Percentiles rank a stretch among this genome's conserved stretches.
These are phyloP conservation scores for Leishmania amazonensis DNA, from an alignment of 208 protist genomes.

Conservation along the genomic window DNA sequence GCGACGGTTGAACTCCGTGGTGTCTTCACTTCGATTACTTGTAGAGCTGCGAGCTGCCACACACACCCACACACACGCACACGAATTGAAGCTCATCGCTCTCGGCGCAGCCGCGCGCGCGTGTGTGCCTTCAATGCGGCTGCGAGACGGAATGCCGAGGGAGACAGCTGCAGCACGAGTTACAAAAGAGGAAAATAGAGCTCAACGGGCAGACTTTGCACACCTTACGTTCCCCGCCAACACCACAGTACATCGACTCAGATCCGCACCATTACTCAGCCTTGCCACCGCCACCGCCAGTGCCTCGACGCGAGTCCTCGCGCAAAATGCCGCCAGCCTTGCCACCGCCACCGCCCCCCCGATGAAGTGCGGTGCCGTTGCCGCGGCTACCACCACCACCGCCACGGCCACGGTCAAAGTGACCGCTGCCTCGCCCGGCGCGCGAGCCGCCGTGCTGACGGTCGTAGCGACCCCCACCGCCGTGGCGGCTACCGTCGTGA, in stretches of 20 bases:
- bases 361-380: background rate
- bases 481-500: conserved; percentile 14
- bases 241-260: background rate
- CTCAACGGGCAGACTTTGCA: background rate
- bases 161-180: background rate
- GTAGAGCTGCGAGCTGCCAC: background rate
- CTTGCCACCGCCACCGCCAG: background rate
- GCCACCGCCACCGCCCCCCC: conserved; percentile 5
- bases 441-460: background rate
- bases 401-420: background rate
- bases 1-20: background rate
- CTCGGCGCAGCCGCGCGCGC: background rate
- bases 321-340: conserved; percentile 1
- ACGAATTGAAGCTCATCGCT: background rate
- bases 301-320: conserved; percentile 17
- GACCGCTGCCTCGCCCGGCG: background rate
- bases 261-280: conserved; percentile 1
- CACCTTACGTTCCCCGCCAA: background rate
- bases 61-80: background rate
- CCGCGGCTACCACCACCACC: conserved; percentile 11
- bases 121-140: background rate
- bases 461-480: conserved; percentile 3
- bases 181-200: background rate
- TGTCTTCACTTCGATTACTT: background rate
- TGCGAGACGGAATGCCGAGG: background rate